A percentile compares a stretch with the other conserved stretches of the same genome.
phyloP scores from a whole-genome alignment of 345 rosid genomes.

The Conringia planisiliqua region DNA sequence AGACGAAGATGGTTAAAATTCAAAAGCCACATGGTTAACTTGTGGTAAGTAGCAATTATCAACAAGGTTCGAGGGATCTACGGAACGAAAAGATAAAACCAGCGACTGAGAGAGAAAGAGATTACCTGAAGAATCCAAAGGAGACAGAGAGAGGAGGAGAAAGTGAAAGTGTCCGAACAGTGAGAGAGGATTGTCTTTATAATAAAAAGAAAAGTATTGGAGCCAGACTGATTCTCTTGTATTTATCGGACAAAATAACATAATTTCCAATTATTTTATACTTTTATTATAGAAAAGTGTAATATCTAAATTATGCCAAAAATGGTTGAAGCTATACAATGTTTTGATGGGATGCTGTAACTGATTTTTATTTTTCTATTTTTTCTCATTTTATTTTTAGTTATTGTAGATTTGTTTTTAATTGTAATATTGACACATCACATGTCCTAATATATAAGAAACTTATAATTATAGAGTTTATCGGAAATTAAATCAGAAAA shows the following conservation, averaged over 20 bases:
- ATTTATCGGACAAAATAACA: conserved; percentile 4
- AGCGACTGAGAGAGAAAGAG: conserved; percentile 4
- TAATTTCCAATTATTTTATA: background rate
- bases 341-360: too few relatives aligned
- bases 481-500: too few relatives aligned
- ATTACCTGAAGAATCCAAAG: conserved; percentile 33
- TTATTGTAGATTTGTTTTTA: too few relatives aligned
- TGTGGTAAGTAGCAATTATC: background rate
- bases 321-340: too few relatives aligned
- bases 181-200: conserved; percentile 10
- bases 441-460: too few relatives aligned
- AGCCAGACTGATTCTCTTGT: conserved; percentile 8
- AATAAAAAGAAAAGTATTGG: background rate
- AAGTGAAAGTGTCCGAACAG: background rate
- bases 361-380: too few relatives aligned
- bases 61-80: conserved; percentile 17
- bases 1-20: background rate
- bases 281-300: too few relatives aligned
- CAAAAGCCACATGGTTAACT: background rate
- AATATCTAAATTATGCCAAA: too few relatives aligned
- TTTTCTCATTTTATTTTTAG: too few relatives aligned
- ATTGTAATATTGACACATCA: too few relatives aligned
- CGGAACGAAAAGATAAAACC: background rate
- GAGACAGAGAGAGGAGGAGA: conserved; percentile 11
- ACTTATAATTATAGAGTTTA: too few relatives aligned